Percentiles rank a stretch among this genome's conserved stretches.
These are phyloP conservation scores for Fistulinella cinereoalba DNA, from an alignment of 1,284 basidiomycete species.

Conservation along the genomic window DNA sequence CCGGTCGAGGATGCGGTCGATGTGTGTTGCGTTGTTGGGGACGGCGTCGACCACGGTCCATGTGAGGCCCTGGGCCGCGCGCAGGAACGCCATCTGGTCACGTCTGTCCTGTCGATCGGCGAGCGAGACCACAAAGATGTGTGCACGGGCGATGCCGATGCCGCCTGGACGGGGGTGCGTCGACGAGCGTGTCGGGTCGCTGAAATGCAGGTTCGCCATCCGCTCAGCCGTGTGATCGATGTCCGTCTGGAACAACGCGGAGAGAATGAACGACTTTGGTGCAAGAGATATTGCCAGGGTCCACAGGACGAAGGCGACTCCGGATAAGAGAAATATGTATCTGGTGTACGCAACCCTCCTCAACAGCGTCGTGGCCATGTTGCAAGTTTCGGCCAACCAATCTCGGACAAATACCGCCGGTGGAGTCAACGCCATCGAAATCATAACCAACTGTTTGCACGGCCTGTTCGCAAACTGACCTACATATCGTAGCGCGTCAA, in stretches of 20 bases:
- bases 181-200: constrained; percentile 36
- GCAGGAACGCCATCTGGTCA: constrained; percentile 23
- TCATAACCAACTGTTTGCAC: no score
- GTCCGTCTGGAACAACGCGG: constrained; percentile 14
- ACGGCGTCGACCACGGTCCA: constrained; percentile 58
- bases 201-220: constrained; percentile 14
- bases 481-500: no score
- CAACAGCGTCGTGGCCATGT: constrained; percentile 36
- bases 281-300: constrained; percentile 11
- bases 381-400: no score
- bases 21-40: constrained; percentile 34
- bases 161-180: constrained; percentile 7
- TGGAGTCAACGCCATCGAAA: no score
- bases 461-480: no score
- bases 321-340: constrained; percentile 27
- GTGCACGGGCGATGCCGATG: constrained; percentile 19
- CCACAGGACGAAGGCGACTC: constrained; percentile 27
- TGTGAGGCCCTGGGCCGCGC: constrained; percentile 31
- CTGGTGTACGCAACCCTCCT: constrained; percentile 16
- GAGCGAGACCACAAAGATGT: constrained; percentile 56
- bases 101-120: constrained; percentile 22
- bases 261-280: constrained; percentile 15
- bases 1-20: constrained; percentile 41
- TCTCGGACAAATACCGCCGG: no score
- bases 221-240: neutral